Base-by-base conservation (phyloP, 495 filamentous ascomycete genomes). In the Hypoxylon cercidicola region DNA sequence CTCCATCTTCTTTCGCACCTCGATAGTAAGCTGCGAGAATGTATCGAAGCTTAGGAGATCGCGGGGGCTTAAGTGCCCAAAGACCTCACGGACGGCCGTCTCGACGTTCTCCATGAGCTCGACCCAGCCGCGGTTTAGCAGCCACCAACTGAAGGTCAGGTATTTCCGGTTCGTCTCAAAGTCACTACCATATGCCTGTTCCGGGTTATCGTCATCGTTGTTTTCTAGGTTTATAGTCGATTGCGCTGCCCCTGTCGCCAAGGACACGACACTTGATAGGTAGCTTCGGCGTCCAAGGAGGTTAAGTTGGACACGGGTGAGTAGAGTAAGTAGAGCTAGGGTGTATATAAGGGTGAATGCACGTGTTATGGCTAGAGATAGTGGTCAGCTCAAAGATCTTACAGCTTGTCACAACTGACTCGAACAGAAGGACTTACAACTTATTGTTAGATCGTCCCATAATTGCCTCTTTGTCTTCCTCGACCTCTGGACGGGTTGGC, bases 381-480 rank as follows among this genome's bases (percentile, higher is more conserved):
- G n/a, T 1, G 16, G 70, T 77, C 66, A 79, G 75, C 43, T 25
- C 25, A 9, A 32, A 39, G 39, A 35, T 0, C 1, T 19, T 2
- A 20, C 39, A n/a, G n/a, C n/a, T n/a, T n/a, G 19, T 35, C 40
- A 59, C 43, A 7, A 45, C 41, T 25, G 34, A 35, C 47, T 5
- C 16, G n/a, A 19, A 21, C n/a, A 12, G 20, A 13, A 10, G 12
- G 2, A 56, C 91, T 70, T 79, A 96, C 93, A 93, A 78, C 85
- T 90, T 64, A 99, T 97, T 70, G 97, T 99, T 67, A 99, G 86
- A 70, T 99, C 96, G 75, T 96, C 92, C 95, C 95, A 99, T 15
- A 99, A 81, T 77, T 97, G 92, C 20, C 88, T 85, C 81, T 97
- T 99, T 39, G 88, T 90, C 76, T 89, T 95, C 67, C 87, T 88